phyloP scores from a whole-genome alignment of 495 filamentous ascomycete genomes.

The Daldinia bambusicola region DNA sequence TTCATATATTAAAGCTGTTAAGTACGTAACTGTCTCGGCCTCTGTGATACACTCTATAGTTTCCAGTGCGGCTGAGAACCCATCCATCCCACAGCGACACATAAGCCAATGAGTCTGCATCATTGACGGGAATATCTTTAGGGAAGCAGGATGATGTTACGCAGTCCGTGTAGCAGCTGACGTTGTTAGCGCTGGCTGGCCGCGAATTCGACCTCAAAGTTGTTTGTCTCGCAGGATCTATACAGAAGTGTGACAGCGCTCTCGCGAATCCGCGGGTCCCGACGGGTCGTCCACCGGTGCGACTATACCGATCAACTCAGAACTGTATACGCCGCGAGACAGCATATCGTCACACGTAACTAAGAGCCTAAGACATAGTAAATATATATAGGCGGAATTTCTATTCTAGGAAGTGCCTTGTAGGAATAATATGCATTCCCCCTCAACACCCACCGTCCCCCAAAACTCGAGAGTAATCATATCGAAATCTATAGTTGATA shows the following conservation, averaged over 20 bases:
- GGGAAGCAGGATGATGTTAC: background rate
- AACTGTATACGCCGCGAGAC: background rate
- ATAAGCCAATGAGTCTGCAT: background rate
- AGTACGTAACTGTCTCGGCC: no score
- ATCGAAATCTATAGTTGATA: background rate
- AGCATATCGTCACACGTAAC: background rate
- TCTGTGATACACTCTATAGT: no score
- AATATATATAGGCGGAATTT: background rate
- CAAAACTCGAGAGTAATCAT: background rate
- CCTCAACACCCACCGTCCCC: no score
- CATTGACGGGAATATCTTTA: background rate
- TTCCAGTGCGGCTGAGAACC: constrained; percentile 3
- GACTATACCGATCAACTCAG: background rate
- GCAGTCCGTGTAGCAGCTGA: background rate
- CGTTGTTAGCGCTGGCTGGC: background rate
- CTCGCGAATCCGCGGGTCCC: background rate
- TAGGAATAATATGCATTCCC: background rate
- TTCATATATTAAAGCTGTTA: no score
- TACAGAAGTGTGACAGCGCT: background rate
- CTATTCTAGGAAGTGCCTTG: background rate
- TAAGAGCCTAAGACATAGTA: background rate
- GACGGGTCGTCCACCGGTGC: background rate
- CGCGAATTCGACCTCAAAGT: background rate
- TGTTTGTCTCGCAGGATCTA: background rate
- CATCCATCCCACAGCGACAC: background rate